Evolutionary conservation across 2,329 filamentous ascomycete genomes (phyloP).

Genomic region (Trichophyton benhamiae): DNA sequence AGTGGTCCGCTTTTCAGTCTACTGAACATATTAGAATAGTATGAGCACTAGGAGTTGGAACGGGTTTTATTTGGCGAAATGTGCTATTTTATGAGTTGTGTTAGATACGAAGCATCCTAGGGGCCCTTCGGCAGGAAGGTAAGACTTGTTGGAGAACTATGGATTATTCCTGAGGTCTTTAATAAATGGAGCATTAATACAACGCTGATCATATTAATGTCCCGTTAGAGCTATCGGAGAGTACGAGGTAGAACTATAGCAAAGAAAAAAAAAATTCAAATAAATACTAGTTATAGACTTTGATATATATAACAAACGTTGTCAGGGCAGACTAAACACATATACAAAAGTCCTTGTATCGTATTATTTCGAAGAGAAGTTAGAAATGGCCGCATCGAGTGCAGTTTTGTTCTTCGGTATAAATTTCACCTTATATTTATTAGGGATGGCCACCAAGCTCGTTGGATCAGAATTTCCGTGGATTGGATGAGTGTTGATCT

Average conservation of each 20-base stretch:
- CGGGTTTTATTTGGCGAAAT: background rate
- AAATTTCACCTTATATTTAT: constrained; percentile 46
- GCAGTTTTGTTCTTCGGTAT: constrained; percentile 41
- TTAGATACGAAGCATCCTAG: background rate
- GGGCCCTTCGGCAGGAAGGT: background rate
- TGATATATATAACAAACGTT: background rate
- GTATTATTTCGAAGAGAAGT: constrained; percentile 5
- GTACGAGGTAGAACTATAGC: background rate
- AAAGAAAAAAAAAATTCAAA: background rate
- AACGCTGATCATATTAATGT: background rate
- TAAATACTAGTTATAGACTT: background rate
- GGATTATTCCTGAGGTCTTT: background rate
- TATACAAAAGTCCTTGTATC: background rate
- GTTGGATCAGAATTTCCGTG: constrained; percentile 49
- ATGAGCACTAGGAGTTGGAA: background rate
- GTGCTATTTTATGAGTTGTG: background rate
- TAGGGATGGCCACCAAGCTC: constrained; percentile 50
- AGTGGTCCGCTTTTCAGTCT: background rate
- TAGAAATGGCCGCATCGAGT: constrained; percentile 33
- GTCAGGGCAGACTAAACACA: background rate
- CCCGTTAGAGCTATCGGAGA: background rate
- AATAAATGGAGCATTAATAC: background rate
- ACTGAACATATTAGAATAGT: background rate
- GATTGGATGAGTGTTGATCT: constrained; percentile 48
- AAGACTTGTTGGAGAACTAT: background rate